Base-by-base conservation (phyloP, 208 protist species). In the Acanthamoeba triangularis region DNA sequence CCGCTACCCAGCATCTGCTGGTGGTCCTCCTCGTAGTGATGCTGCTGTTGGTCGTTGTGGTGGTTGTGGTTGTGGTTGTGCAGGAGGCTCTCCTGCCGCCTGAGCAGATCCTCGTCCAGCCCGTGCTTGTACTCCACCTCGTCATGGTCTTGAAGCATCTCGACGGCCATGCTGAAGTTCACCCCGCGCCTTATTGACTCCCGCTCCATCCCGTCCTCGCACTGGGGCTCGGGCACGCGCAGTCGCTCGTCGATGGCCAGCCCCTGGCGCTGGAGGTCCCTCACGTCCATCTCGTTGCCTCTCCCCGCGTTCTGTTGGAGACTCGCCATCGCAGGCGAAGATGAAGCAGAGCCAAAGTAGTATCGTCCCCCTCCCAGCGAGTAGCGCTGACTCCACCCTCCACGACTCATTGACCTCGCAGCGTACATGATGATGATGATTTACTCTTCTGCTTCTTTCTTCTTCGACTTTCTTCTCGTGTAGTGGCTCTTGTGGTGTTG, bases 1-100 rank as follows among this genome's bases (percentile, higher is more conserved):
- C 65, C 74, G 37, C 74, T 52, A 7, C 74, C 74, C 44, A 82
- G 74, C 74, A 82, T 44, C 44, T 82, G 33, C 74, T 82, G 74
- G 25, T 52, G 35, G 7, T 52, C 74, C 13, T 82, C 74, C 23
- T 82, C 74, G 5, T 82, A 14, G 44, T 82, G 74, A 37, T 54
- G 74, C 10, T 49, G 35, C 74, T 82, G 74, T 20, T 52, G 35
- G 7, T 25, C 74, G 37, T 82, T 37, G 44, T 82, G 35, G 23
- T 82, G 0, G 41, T 82, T 37, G 74, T 54, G 74, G 25, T 49
- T 10, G 74, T 8, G 14, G 23, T 23, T 20, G 1, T 28, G 59
- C 59, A n/a, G 8, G 5, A 78, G 69, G 28, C n/a, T 14, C 69
- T 78, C 74, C 74, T 82, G 37, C 11, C 74, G 74, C 41, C 74